These are phyloP conservation scores for Trametes elegans DNA, from an alignment of 768 basidiomycete genomes.

Conservation along the genomic window DNA sequence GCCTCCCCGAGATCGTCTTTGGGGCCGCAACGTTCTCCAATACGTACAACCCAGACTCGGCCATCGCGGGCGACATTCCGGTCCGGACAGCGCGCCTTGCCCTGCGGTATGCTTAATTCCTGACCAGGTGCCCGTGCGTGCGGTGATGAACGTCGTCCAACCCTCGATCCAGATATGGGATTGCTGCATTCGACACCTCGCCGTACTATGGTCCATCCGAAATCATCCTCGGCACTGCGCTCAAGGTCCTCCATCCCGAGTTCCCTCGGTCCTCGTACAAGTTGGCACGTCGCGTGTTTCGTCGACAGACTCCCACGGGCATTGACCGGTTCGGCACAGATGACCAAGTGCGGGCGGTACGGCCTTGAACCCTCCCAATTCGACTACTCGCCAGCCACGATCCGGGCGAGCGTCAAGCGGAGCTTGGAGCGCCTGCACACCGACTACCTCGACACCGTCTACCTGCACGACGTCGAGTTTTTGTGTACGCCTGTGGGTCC, in stretches of 20 bases:
- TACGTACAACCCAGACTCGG: slow-evolving; percentile 61
- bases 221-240: slow-evolving; percentile 65
- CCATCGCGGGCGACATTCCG: slow-evolving; percentile 54
- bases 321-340: slow-evolving; percentile 38
- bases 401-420: slow-evolving; percentile 63
- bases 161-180: slow-evolving; percentile 60
- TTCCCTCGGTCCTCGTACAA: slow-evolving; percentile 80
- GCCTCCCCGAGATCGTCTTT: slow-evolving; percentile 54
- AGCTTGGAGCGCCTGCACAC: slow-evolving; percentile 73
- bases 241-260: slow-evolving; percentile 56
- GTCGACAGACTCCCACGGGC: background rate
- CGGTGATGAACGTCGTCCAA: background rate
- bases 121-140: background rate
- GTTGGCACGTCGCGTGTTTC: slow-evolving; percentile 44
- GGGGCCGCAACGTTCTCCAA: slow-evolving; percentile 72
- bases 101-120: slow-evolving; percentile 50
- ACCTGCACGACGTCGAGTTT: slow-evolving; percentile 84
- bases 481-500: slow-evolving; percentile 55
- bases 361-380: slow-evolving; percentile 52
- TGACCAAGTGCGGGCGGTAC: slow-evolving; percentile 86
- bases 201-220: slow-evolving; percentile 82
- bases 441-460: slow-evolving; percentile 75
- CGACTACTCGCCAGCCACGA: slow-evolving; percentile 67
- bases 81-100: slow-evolving; percentile 71
- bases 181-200: slow-evolving; percentile 79